These are phyloP conservation scores for Hygrophoropsis aurantiaca DNA, from an alignment of 768 basidiomycete species.

Conservation along the genomic window DNA sequence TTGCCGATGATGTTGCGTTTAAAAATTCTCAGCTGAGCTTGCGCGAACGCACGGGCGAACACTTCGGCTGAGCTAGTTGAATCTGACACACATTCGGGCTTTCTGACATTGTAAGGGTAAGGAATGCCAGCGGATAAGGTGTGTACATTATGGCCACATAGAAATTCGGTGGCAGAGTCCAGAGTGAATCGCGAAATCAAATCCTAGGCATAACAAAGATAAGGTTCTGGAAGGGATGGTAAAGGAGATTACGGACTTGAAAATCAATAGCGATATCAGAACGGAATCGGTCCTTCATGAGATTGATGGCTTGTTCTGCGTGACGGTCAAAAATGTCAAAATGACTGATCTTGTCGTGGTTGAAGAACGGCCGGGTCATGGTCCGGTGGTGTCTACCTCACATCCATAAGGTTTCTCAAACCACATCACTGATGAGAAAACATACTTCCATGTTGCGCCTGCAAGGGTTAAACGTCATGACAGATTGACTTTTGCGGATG, in stretches of 20 bases:
- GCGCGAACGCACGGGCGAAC: constrained; percentile 46
- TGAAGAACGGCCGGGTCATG: constrained; percentile 22
- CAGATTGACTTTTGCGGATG: no score
- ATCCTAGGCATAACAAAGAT: constrained; percentile 24
- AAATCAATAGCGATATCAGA: constrained; percentile 16
- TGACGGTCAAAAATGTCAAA: constrained; percentile 23
- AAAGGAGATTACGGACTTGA: constrained; percentile 9
- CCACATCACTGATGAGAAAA: no score
- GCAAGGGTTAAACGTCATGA: constrained; percentile 10
- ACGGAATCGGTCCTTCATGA: constrained; percentile 11
- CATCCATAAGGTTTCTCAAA: constrained; percentile 2
- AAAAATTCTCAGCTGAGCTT: constrained; percentile 42
- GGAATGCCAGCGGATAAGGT: constrained; percentile 19
- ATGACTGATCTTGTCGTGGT: constrained; percentile 17
- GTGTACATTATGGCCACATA: constrained; percentile 30
- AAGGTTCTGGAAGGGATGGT: not conserved
- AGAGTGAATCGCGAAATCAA: constrained; percentile 36
- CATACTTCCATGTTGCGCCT: constrained; percentile 26
- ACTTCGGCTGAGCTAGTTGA: constrained; percentile 26
- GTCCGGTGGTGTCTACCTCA: constrained; percentile 16
- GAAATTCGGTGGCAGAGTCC: constrained; percentile 33
- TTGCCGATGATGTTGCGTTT: constrained; percentile 41
- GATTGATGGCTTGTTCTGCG: constrained; percentile 9
- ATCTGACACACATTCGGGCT: not conserved
- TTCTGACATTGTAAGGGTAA: constrained; percentile 12